phyloP scores from a whole-genome alignment of 2,329 filamentous ascomycete species.

The Teratosphaeria nubilosa region DNA sequence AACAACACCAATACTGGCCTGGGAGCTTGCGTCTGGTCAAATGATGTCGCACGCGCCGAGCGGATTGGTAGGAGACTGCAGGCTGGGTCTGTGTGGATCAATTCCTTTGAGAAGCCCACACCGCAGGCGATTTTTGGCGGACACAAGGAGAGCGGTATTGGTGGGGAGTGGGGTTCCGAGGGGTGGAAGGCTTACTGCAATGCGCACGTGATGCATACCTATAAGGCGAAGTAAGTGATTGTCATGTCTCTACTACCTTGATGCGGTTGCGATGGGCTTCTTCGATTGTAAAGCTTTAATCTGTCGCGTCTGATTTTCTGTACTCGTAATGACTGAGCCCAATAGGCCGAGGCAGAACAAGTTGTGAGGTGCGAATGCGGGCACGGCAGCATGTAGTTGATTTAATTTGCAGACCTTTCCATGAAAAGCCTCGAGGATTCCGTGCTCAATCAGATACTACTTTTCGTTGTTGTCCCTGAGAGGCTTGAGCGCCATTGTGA shows the following conservation, averaged over 20 bases:
- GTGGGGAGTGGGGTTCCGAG: slow-evolving; percentile 23
- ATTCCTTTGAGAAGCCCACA: slow-evolving; percentile 39
- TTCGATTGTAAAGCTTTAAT: neutral
- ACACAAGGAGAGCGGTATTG: slow-evolving; percentile 51
- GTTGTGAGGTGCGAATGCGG: neutral
- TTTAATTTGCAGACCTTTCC: too few species aligned
- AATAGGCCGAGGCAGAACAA: neutral
- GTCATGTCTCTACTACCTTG: neutral
- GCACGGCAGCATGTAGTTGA: too few species aligned
- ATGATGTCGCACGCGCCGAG: slow-evolving; percentile 39
- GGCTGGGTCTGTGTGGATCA: slow-evolving; percentile 48
- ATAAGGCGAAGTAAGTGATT: slow-evolving; percentile 26
- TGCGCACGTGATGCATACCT: slow-evolving; percentile 37
- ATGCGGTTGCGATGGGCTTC: too few species aligned
- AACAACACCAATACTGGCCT: slow-evolving; percentile 43
- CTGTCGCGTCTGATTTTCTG: neutral
- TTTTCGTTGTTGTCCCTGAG: too few species aligned
- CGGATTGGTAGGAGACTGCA: slow-evolving; percentile 39
- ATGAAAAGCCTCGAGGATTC: too few species aligned
- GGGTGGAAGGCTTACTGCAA: slow-evolving; percentile 40
- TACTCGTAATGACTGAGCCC: neutral
- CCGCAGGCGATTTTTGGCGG: slow-evolving; percentile 55
- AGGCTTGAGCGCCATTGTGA: neutral
- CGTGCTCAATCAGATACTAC: too few species aligned
- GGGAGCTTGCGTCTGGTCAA: slow-evolving; percentile 44